Conservation (phyloP, 768 basidiomycete species). For the Russula dissimulans region DNA sequence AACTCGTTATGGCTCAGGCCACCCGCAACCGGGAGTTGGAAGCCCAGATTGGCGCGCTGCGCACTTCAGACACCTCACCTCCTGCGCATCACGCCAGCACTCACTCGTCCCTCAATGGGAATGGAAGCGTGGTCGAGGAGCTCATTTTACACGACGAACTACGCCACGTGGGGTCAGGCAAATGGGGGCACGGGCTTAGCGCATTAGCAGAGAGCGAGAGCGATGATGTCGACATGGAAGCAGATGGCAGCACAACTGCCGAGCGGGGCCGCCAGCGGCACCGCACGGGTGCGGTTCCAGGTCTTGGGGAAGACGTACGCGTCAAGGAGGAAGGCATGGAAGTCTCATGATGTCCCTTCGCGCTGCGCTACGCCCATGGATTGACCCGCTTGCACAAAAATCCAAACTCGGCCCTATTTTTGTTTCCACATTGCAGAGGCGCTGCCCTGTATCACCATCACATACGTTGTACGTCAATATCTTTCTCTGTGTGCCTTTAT, state of each 20-base stretch:
- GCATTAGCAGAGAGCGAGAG: slow-evolving; percentile 16
- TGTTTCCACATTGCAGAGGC: not conserved
- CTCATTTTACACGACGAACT: slow-evolving; percentile 14
- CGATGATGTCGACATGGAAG: slow-evolving; percentile 17
- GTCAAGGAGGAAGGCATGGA: slow-evolving; percentile 19
- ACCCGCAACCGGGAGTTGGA: slow-evolving; percentile 73
- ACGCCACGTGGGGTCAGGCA: slow-evolving; percentile 7
- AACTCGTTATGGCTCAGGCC: slow-evolving; percentile 74
- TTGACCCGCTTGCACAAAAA: not conserved
- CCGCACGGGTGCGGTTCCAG: not conserved
- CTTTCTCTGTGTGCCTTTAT: slow-evolving; percentile 1
- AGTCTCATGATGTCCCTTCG: slow-evolving; percentile 13
- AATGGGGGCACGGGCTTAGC: slow-evolving; percentile 12
- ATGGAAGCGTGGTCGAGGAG: not conserved
- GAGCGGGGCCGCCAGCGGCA: slow-evolving; percentile 16
- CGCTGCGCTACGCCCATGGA: not conserved
- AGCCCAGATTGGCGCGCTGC: slow-evolving; percentile 39
- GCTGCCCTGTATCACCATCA: not conserved
- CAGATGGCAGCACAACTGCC: not conserved
- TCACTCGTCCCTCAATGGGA: slow-evolving; percentile 4
- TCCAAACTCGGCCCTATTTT: not conserved
- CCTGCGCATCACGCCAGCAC: not conserved
- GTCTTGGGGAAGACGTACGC: slow-evolving; percentile 11
- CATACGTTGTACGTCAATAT: slow-evolving; percentile 3
- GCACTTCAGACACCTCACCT: not conserved